Percentiles rank a stretch among this genome's conserved stretches.
These are phyloP conservation scores for Escallonia herrerae DNA, from an alignment of 129 eudicot genomes.

Conservation along the genomic window DNA sequence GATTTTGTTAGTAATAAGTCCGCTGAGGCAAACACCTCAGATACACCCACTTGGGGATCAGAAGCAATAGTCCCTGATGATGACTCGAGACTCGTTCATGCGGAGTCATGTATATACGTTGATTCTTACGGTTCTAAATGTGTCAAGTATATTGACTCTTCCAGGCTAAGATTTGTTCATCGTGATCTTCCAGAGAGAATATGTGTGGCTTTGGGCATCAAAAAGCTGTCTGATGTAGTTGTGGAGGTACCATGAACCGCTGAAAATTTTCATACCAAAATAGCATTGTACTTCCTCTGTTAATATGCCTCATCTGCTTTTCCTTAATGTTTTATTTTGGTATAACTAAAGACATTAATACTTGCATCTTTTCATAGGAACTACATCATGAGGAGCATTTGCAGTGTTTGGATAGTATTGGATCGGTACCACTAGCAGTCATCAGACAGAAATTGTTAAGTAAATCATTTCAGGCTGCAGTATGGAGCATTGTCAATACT, in stretches of 20 bases:
- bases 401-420: constrained; percentile 45
- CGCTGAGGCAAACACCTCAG: constrained; percentile 33
- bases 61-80: constrained; percentile 93
- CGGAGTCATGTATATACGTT: constrained; percentile 65
- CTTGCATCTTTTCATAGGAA: constrained; percentile 41
- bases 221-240: constrained; percentile 84
- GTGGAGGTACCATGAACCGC: constrained; percentile 59
- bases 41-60: constrained; percentile 41
- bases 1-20: constrained; percentile 58
- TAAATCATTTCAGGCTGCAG: constrained; percentile 73
- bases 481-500: constrained; percentile 49
- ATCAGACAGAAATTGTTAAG: constrained; percentile 52
- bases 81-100: constrained; percentile 95
- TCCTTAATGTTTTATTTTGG: not conserved
- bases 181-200: constrained; percentile 64
- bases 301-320: not conserved
- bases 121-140: constrained; percentile 86
- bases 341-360: not conserved
- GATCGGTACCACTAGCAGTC: constrained; percentile 46
- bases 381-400: constrained; percentile 45
- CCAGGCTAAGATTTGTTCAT: constrained; percentile 78
- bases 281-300: not conserved
- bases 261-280: not conserved
- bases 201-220: constrained; percentile 54
- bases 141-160: constrained; percentile 72